A percentile compares a stretch with the other conserved stretches of the same genome.
These are phyloP conservation scores for Mycena crocata DNA, from an alignment of 768 basidiomycete species.

Conservation along the genomic window DNA sequence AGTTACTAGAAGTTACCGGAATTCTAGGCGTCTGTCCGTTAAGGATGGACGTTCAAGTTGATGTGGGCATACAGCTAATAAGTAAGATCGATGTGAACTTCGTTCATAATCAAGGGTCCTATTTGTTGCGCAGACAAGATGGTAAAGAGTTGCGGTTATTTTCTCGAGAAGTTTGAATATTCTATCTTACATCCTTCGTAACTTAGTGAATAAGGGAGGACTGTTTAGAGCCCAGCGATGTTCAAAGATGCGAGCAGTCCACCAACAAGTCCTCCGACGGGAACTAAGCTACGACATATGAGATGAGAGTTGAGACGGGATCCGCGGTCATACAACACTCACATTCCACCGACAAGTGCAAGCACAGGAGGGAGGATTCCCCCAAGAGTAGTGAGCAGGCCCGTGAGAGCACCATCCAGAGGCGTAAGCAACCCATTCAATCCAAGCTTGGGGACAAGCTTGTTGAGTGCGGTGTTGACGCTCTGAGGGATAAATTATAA, in stretches of 20 bases:
- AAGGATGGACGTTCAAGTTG: too few relatives aligned
- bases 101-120: too few relatives aligned
- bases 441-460: slow-evolving; percentile 23
- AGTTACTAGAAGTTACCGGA: too few relatives aligned
- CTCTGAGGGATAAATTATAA: background rate
- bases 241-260: background rate
- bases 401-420: slow-evolving; percentile 8
- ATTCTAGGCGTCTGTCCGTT: too few relatives aligned
- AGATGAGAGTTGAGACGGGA: background rate
- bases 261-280: slow-evolving; percentile 11
- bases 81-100: too few relatives aligned
- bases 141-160: too few relatives aligned
- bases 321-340: background rate
- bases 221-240: background rate
- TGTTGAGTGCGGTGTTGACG: slow-evolving; percentile 19
- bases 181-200: too few relatives aligned
- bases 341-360: slow-evolving; percentile 12
- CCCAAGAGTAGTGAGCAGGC: slow-evolving; percentile 7
- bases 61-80: too few relatives aligned
- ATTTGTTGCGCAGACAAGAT: too few relatives aligned
- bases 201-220: too few relatives aligned
- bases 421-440: slow-evolving; percentile 4
- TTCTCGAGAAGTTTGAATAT: too few relatives aligned
- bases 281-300: background rate
- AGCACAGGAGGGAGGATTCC: slow-evolving; percentile 7